A percentile compares a stretch with the other conserved stretches of the same genome.
These are phyloP conservation scores for Nannochloropsis oceanica DNA, from an alignment of 108 stramenopile species.

Conservation along the genomic window DNA sequence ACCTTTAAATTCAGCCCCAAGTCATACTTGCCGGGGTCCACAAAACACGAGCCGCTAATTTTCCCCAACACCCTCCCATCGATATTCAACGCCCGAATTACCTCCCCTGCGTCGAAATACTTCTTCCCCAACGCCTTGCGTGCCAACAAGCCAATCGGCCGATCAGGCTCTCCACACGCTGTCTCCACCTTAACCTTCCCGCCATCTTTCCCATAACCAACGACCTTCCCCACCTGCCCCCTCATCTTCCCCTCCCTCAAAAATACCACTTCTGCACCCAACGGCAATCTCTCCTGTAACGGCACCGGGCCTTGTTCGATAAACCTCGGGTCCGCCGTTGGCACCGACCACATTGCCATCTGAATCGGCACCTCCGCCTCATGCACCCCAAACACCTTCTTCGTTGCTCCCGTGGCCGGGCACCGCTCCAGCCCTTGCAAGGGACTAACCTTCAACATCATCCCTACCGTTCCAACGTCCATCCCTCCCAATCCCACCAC, in stretches of 20 bases:
- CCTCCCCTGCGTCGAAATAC: constrained; percentile 56
- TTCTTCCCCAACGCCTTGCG: constrained; percentile 63
- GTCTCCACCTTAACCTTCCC: neutral
- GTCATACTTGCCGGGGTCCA: constrained; percentile 67
- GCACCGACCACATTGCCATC: constrained; percentile 67
- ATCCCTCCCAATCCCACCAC: constrained; percentile 44
- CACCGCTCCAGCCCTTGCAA: constrained; percentile 73
- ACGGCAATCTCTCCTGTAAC: constrained; percentile 66
- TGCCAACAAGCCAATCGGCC: constrained; percentile 75
- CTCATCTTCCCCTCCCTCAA: constrained; percentile 39
- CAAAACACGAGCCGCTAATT: constrained; percentile 52
- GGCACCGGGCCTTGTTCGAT: constrained; percentile 45
- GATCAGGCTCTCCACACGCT: constrained; percentile 41
- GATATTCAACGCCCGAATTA: constrained; percentile 63
- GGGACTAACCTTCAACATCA: constrained; percentile 63
- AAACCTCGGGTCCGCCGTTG: constrained; percentile 88
- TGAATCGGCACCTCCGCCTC: constrained; percentile 90
- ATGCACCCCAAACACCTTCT: constrained; percentile 70
- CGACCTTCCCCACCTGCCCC: neutral
- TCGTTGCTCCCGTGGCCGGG: constrained; percentile 59
- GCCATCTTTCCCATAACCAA: neutral
- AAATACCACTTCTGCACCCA: constrained; percentile 53
- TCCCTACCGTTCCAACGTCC: constrained; percentile 62
- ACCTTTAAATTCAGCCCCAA: constrained; percentile 85
- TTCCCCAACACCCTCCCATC: constrained; percentile 59